These are phyloP conservation scores for Physcomitrellopsis africana DNA, from an alignment of 225 moss, liverwort and hornwort genomes.

Conservation along the genomic window DNA sequence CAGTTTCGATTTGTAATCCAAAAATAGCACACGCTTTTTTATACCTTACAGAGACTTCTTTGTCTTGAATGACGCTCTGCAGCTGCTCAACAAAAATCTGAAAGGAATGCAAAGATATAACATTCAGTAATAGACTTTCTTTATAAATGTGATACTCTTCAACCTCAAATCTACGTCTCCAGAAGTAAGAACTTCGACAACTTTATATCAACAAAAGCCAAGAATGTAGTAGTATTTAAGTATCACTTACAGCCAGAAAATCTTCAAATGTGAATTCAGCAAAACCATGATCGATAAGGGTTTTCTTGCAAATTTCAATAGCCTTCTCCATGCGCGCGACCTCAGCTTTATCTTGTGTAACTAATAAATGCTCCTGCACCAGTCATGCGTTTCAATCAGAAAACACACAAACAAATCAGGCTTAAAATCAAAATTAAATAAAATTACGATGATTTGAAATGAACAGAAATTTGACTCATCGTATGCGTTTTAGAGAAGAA, in stretches of 20 bases:
- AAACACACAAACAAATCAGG: background rate
- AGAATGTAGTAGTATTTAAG: background rate
- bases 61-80: slow-evolving; percentile 89
- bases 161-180: background rate
- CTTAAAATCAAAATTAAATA: background rate
- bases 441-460: background rate
- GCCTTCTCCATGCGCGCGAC: slow-evolving; percentile 68
- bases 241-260: slow-evolving; percentile 76
- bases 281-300: slow-evolving; percentile 87
- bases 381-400: slow-evolving; percentile 32
- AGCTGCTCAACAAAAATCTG: slow-evolving; percentile 99
- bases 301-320: slow-evolving; percentile 88
- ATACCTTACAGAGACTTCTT: slow-evolving; percentile 89
- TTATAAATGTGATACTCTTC: background rate
- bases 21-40: background rate
- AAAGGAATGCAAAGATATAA: slow-evolving; percentile 20
- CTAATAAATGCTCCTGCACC: slow-evolving; percentile 87
- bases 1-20: background rate
- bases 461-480: slow-evolving; percentile 1
- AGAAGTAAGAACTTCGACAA: background rate
- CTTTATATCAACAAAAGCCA: background rate
- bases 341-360: slow-evolving; percentile 80
- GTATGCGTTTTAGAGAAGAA: slow-evolving; percentile 19
- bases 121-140: background rate
- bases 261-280: slow-evolving; percentile 99